These are phyloP conservation scores for Polytrichum commune DNA, from an alignment of 225 moss, liverwort and hornwort species.

Conservation along the genomic window DNA sequence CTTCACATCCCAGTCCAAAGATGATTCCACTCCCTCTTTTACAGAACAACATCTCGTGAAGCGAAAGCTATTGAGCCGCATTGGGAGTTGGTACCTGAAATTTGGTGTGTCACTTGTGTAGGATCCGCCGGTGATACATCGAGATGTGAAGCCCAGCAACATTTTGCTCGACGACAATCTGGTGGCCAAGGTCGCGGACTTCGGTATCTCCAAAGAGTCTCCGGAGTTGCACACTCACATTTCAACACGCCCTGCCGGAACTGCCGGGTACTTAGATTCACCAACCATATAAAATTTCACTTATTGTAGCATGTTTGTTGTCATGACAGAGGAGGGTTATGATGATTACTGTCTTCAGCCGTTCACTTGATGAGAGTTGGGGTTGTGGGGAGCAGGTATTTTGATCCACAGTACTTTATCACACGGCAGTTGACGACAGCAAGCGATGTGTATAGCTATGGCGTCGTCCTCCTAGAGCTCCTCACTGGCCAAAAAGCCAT, in stretches of 20 bases:
- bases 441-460: constrained; percentile 29
- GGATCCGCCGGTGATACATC: constrained; percentile 49
- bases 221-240: constrained; percentile 29
- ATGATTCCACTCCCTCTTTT: not conserved
- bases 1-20: not conserved
- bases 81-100: no score
- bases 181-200: constrained; percentile 49
- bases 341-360: not conserved
- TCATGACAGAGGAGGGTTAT: not conserved
- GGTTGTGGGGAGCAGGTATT: constrained; percentile 3
- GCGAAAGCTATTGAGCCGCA: not conserved
- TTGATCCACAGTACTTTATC: constrained; percentile 47
- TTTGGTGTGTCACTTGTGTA: constrained; percentile 7
- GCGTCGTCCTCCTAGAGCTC: constrained; percentile 50
- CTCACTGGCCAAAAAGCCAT: constrained; percentile 17
- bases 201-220: constrained; percentile 48
- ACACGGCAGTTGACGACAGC: constrained; percentile 8
- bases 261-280: constrained; percentile 23
- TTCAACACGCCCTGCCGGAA: constrained; percentile 37
- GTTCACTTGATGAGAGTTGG: not conserved
- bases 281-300: not conserved
- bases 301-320: not conserved
- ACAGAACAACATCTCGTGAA: not conserved
- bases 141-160: constrained; percentile 46
- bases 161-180: constrained; percentile 42